Evolutionary conservation across 495 filamentous ascomycete species (phyloP), one percentile per base, ranked within the genome.

Genomic region (Penicillium canescens): DNA sequence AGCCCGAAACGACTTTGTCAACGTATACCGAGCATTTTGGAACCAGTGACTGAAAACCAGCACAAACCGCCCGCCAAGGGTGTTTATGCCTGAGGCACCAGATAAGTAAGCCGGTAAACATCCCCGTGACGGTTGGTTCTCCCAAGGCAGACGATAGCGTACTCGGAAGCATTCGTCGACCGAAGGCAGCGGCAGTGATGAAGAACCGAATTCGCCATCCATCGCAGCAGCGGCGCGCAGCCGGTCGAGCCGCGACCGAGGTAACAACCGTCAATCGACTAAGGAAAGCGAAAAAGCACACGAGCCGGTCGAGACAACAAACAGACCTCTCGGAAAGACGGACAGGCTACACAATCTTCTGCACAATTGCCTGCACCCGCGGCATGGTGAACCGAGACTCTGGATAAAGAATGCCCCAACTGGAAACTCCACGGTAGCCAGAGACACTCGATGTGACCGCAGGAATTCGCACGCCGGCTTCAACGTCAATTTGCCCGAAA

Each of bases 361-460:
- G 61, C 43, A 70, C 59, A 14, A 67, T 63, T 43, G 40, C 40
- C 42, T 70, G 59, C 46, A 65, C 67, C 42, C 59, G 46, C 13
- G 61, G 63, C 7, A 60, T 67, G 16, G 48, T 52, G 31, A 61
- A 60, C 42, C 52, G 60, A 51, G 67, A 39, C 3, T 31, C 59
- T 67, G 40, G 63, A 65, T 63, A 50, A 61, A 16, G 43, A 56
- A 24, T 70, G 57, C 51, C 63, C 64, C 4, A 70, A 67, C 39
- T 55, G 3, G 51, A 40, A 59, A 50, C 50, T 42, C 14, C 53
- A 70, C 37, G 50, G 62, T 50, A n/a, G 23, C 24, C 42, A 38
- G 10, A 55, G 42, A 28, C 55, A 70, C 42, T 44, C 37, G 3
- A 55, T 70, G 16, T 49, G 21, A 5, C 50, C 55, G 35, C 40